Conservation (phyloP, 805 yeast genomes). For the Priceomyces melissophilus region DNA sequence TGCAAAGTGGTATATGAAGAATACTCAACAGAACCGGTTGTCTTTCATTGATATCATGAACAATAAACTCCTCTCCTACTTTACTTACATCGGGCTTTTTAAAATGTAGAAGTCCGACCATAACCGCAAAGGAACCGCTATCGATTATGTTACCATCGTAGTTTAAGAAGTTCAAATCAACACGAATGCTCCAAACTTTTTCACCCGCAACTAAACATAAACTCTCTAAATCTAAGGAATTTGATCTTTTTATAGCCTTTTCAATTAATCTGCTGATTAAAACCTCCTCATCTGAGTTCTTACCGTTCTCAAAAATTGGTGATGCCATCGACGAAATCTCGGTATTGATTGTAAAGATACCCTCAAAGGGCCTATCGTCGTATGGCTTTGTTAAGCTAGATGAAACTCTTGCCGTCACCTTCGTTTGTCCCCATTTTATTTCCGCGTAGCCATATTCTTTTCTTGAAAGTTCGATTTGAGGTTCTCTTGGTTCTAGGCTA, state of each 20-base stretch:
- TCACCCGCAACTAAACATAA: constrained; percentile 88
- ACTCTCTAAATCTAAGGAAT: constrained; percentile 86
- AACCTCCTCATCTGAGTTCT: constrained; percentile 75
- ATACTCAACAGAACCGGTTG: constrained; percentile 85
- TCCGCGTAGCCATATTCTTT: constrained; percentile 79
- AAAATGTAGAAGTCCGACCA: constrained; percentile 80
- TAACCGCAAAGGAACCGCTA: constrained; percentile 85
- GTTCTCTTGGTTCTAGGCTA: constrained; percentile 60
- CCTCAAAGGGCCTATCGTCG: constrained; percentile 93
- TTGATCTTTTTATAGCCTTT: constrained; percentile 85
- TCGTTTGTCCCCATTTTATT: constrained; percentile 71
- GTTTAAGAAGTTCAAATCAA: constrained; percentile 83
- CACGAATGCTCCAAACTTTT: constrained; percentile 87
- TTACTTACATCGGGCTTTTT: constrained; percentile 75
- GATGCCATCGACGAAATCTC: constrained; percentile 91
- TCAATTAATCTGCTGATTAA: constrained; percentile 80
- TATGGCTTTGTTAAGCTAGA: constrained; percentile 76
- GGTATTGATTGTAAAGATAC: constrained; percentile 75
- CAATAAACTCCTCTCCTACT: constrained; percentile 50
- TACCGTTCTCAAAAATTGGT: constrained; percentile 72
- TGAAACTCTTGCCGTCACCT: constrained; percentile 65
- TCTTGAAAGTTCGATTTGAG: constrained; percentile 55
- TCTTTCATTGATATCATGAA: constrained; percentile 73
- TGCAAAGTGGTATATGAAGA: constrained; percentile 85
- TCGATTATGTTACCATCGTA: constrained; percentile 94